Evolutionary conservation across 1,284 basidiomycete species (phyloP), one percentile per base, ranked within the genome.

Genomic region (Cryptococcus sp.): DNA sequence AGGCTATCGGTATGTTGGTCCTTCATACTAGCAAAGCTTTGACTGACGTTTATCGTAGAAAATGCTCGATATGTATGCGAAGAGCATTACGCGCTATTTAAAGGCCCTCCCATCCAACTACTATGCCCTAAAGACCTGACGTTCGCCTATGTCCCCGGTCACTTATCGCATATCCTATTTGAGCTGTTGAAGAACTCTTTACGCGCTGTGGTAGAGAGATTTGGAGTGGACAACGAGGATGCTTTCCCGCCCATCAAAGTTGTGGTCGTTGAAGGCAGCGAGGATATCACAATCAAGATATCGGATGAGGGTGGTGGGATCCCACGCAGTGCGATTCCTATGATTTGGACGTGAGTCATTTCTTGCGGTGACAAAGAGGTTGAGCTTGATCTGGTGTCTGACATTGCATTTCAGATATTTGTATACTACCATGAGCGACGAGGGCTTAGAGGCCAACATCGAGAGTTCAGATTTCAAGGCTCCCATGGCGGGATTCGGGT

Each of bases 181-280:
- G 96, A 99, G 78, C 85, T 99, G n/a, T 84, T 99, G 63, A 99
- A 99, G 78, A 99, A 99, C 82, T 97, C 93, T 22, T 84, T 99
- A 7, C 88, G 95, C 50, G 95, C 96, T 5, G 91, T 97, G 39
- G 95, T 99, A 16, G 96, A 99, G 79, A 86, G 91, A 1, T 92
- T 87, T 75, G 77, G 77, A 17, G 86, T 86, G 2, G 89, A 93
- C 55, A 83, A 86, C 64, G 92, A 93, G 72, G 86, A 87, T 63
- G 70, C 78, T 47, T 93, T 89, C 80, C 95, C 96, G 20, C 90
- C 94, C 0, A 97, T 99, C 82, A 96, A 95, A 79, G 91, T 97
- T 43, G 86, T 99, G 58, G 95, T 98, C 22, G 91, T 97, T 2
- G 93, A 98, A 75, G 93, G 93, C 15, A 89, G 86, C 55, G 83